These are phyloP conservation scores for Trichoderma brevicompactum DNA, from an alignment of 2,329 filamentous ascomycete species.

Conservation along the genomic window DNA sequence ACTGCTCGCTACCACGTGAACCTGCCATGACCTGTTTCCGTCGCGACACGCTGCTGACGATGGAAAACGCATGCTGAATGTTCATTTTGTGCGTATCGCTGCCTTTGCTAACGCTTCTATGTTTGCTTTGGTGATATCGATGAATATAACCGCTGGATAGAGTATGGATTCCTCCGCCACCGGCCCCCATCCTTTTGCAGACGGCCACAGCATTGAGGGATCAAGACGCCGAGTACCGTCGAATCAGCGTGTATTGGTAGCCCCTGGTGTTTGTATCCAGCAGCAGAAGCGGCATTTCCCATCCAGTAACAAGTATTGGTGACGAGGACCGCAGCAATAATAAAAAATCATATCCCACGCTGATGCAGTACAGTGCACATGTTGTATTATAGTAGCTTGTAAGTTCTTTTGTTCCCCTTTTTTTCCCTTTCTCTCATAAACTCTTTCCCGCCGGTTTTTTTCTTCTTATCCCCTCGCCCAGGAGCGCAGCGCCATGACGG, in stretches of 20 bases:
- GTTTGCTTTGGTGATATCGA: no score
- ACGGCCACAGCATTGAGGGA: no score
- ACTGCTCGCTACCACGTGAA: not conserved
- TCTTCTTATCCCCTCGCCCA: slow-evolving; percentile 44
- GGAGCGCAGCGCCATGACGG: slow-evolving; percentile 67
- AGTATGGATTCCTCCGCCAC: no score
- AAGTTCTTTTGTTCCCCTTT: not conserved
- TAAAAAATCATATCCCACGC: no score
- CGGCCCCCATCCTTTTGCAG: no score
- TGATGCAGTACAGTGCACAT: not conserved
- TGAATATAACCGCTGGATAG: not conserved
- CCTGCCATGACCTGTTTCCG: not conserved
- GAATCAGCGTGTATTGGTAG: not conserved
- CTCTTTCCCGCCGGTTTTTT: slow-evolving; percentile 23
- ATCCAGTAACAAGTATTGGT: no score
- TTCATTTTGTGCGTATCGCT: no score
- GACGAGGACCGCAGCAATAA: no score
- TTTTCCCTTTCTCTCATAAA: slow-evolving; percentile 10
- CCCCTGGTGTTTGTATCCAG: not conserved
- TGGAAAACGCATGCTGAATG: not conserved
- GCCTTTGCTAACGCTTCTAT: not conserved
- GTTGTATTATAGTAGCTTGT: not conserved
- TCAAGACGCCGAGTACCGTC: no score
- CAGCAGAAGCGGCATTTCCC: not conserved
- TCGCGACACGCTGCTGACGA: not conserved